These are phyloP conservation scores for Phytophthora fragariaefolia DNA, from an alignment of 352 stramenopile species.

Conservation along the genomic window DNA sequence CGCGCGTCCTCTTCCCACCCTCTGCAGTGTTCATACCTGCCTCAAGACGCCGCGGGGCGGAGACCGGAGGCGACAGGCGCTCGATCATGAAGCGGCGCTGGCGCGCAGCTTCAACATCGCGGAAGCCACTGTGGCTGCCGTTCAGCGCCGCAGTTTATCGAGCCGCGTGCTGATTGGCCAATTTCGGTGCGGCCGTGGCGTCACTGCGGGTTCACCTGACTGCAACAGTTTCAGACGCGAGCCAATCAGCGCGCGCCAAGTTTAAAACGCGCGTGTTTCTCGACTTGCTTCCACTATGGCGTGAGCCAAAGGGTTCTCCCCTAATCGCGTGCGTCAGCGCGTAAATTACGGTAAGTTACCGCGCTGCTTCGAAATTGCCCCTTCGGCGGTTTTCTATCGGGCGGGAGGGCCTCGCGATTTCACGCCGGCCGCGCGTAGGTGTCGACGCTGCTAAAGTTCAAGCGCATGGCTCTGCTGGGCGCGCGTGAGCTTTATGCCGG, in stretches of 20 bases:
- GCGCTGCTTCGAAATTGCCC: slow-evolving; percentile 27
- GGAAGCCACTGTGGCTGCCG: slow-evolving; percentile 12
- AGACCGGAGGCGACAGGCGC: slow-evolving; percentile 13
- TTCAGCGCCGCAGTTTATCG: slow-evolving; percentile 41
- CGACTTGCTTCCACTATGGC: slow-evolving; percentile 16
- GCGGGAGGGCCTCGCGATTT: slow-evolving; percentile 18
- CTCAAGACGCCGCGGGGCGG: not conserved
- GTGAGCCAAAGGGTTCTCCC: slow-evolving; percentile 12
- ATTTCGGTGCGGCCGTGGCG: not conserved
- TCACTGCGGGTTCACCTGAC: slow-evolving; percentile 14
- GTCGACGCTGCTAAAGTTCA: slow-evolving; percentile 10
- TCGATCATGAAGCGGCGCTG: slow-evolving; percentile 5
- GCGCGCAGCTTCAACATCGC: slow-evolving; percentile 22
- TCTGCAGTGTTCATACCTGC: no score
- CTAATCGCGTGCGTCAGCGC: slow-evolving; percentile 29
- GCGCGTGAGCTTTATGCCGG: slow-evolving; percentile 16
- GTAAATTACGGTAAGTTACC: slow-evolving; percentile 15
- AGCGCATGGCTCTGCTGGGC: slow-evolving; percentile 12
- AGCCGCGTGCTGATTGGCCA: slow-evolving; percentile 27
- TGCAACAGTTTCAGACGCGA: slow-evolving; percentile 12
- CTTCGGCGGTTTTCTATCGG: not conserved
- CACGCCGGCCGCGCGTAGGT: no score
- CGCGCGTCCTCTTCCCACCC: no score
- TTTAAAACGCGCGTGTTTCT: slow-evolving; percentile 32
- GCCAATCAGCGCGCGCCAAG: slow-evolving; percentile 30